Evolutionary conservation across 2,329 filamentous ascomycete genomes (phyloP), one percentile per base, ranked within the genome.

Genomic region (Rutstroemia sp.): DNA sequence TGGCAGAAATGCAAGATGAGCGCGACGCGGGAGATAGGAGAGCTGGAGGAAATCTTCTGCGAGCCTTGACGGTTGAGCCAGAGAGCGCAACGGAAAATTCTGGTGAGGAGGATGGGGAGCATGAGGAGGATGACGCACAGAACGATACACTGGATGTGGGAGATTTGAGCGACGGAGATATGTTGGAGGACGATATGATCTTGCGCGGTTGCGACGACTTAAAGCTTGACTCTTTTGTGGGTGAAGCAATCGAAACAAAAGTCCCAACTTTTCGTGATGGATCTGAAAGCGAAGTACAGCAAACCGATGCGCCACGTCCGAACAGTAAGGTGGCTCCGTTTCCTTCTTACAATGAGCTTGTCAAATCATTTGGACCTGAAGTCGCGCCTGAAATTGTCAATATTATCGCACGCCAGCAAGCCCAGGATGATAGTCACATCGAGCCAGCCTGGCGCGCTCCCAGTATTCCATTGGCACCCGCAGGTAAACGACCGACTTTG

Each of bases 1-100:
- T 96, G 52, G 70, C 80, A 51, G 70, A 81, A 66, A 83, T 90
- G 78, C 66, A 74, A 67, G 70, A 81, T 71, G 77, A 86, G 68
- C 72, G 79, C 62, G 75, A 81, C 73, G 67, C 71, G 42, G 75
- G 77, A 27, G 55, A 70, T 45, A 57, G 63, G 5, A 38, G 45
- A 38, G 55, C 58, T 16, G 49, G 57, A 5, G 58, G 56, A 23
- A 52, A 23, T 19, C 61, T 66, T 25, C 58, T 62, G 2, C 63
- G 63, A 3, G 69, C 67, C 2, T 66, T 71, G 5, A 68, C 70
- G 5, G 65, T 62, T 9, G 59, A 66, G 19, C 67, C 68, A 12
- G 64, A 67, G 25, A 58, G 62, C 27, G 47, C 42, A 10, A 54
- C 56, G 23, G 39, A 56, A 30, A 58, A 50, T n/a, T 65, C 65